phyloP scores from a whole-genome alignment of 2,329 filamentous ascomycete species.

The Penicillium sp. region DNA sequence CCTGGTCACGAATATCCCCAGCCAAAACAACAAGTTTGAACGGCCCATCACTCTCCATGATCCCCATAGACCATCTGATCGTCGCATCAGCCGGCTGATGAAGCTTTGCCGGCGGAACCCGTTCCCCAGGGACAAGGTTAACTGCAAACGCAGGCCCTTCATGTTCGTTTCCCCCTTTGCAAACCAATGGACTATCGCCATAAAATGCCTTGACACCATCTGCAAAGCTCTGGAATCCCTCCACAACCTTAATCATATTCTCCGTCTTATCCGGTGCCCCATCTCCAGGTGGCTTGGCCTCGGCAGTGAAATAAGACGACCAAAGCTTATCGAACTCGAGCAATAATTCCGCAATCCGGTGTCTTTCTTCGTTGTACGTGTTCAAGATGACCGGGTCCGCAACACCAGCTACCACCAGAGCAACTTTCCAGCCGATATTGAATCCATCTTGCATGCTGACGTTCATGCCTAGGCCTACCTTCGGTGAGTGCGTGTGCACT shows the following conservation, averaged over 20 bases:
- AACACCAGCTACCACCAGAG: conserved; percentile 47
- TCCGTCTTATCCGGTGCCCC: conserved; percentile 10
- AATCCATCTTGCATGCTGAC: conserved; percentile 54
- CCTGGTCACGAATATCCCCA: conserved; percentile 53
- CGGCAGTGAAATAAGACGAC: conserved; percentile 19
- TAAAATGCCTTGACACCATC: conserved; percentile 19
- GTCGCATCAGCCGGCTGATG: conserved; percentile 17
- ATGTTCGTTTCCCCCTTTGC: conserved; percentile 4
- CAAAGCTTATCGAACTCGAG: conserved; percentile 62
- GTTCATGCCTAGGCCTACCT: conserved; percentile 26
- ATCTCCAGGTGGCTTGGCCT: background rate
- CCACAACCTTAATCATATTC: conserved; percentile 16
- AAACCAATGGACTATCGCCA: conserved; percentile 15
- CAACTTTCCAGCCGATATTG: conserved; percentile 61
- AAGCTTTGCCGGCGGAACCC: conserved; percentile 13
- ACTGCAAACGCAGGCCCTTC: background rate
- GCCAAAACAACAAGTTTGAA: conserved; percentile 55
- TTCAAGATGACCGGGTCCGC: conserved; percentile 45
- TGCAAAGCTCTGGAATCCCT: conserved; percentile 20
- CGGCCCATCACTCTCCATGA: conserved; percentile 35
- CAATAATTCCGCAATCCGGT: conserved; percentile 64
- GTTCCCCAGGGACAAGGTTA: conserved; percentile 15
- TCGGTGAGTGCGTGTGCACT: conserved; percentile 26
- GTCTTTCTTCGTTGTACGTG: conserved; percentile 57
- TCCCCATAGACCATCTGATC: conserved; percentile 17